A percentile compares a stretch with the other conserved stretches of the same genome.
phyloP scores from a whole-genome alignment of 805 yeast species.

The Yamadazyma sp. region DNA sequence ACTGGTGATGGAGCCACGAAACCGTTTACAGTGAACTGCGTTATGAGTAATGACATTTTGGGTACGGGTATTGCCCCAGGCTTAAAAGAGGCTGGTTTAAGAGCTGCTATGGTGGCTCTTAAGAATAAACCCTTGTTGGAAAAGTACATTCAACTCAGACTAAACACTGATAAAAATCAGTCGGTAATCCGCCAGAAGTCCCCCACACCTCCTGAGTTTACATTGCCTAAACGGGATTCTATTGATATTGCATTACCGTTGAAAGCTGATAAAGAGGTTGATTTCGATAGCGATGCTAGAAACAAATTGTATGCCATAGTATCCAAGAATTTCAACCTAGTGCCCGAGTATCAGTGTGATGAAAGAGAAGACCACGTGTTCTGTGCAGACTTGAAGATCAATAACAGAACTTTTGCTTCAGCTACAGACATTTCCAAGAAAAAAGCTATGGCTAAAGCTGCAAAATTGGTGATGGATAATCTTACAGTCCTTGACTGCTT shows the following conservation, averaged over 20 bases:
- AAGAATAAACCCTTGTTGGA: constrained; percentile 58
- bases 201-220: neutral
- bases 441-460: constrained; percentile 42
- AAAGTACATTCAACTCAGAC: constrained; percentile 57
- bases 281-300: constrained; percentile 35
- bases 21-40: constrained; percentile 65
- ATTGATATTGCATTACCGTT: constrained; percentile 23
- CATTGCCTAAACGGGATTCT: neutral
- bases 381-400: constrained; percentile 30
- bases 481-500: constrained; percentile 3
- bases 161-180: constrained; percentile 20
- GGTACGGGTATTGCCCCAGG: constrained; percentile 74
- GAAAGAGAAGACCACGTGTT: constrained; percentile 24
- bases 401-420: constrained; percentile 28
- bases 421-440: constrained; percentile 39
- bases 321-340: constrained; percentile 33
- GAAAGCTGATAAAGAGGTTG: constrained; percentile 22
- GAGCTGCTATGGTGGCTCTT: constrained; percentile 84
- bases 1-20: constrained; percentile 47
- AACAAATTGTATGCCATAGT: constrained; percentile 40
- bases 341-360: constrained; percentile 34
- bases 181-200: constrained; percentile 12
- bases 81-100: constrained; percentile 72
- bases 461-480: constrained; percentile 33
- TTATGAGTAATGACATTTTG: constrained; percentile 60